A percentile compares a stretch with the other conserved stretches of the same genome.
Evolutionary conservation across 805 yeast genomes (phyloP).

Genomic region (Kazachstania taianensis): DNA sequence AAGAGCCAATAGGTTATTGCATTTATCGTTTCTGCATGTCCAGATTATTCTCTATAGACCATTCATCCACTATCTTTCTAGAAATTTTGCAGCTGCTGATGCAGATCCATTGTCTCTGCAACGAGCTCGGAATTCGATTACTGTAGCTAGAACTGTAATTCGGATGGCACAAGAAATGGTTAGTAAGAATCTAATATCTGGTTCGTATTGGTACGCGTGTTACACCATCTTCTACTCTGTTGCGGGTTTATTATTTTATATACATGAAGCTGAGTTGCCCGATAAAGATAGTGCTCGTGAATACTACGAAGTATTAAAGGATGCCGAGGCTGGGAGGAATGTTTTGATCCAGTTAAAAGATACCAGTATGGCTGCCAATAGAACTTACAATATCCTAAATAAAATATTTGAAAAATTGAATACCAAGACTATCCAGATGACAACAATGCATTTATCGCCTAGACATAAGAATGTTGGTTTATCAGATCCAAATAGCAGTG

Average conservation of each 20-base stretch:
- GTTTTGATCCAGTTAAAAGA: constrained; percentile 63
- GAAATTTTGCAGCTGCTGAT: constrained; percentile 35
- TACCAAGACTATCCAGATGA: constrained; percentile 50
- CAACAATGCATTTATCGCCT: constrained; percentile 15
- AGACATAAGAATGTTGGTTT: background rate
- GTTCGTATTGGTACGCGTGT: constrained; percentile 90
- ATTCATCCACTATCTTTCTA: constrained; percentile 59
- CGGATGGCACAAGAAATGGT: constrained; percentile 74
- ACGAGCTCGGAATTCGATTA: constrained; percentile 75
- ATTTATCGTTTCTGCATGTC: constrained; percentile 66
- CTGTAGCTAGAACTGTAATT: constrained; percentile 73
- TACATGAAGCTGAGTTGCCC: constrained; percentile 41
- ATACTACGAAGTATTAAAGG: constrained; percentile 51
- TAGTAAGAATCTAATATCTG: constrained; percentile 58
- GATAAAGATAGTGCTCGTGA: constrained; percentile 38
- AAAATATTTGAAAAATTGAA: constrained; percentile 73
- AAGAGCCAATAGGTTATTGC: constrained; percentile 67
- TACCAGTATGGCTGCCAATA: constrained; percentile 63
- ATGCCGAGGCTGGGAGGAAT: constrained; percentile 73
- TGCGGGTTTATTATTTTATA: constrained; percentile 77
- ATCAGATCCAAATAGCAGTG: background rate
- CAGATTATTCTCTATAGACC: constrained; percentile 83
- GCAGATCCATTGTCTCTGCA: constrained; percentile 40
- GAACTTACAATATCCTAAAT: constrained; percentile 72
- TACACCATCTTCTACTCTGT: constrained; percentile 89